Percentiles rank a stretch among this genome's conserved stretches.
These are phyloP conservation scores for Dillenia suffruticosa DNA, from an alignment of 164 flowering plant genomes.

Conservation along the genomic window DNA sequence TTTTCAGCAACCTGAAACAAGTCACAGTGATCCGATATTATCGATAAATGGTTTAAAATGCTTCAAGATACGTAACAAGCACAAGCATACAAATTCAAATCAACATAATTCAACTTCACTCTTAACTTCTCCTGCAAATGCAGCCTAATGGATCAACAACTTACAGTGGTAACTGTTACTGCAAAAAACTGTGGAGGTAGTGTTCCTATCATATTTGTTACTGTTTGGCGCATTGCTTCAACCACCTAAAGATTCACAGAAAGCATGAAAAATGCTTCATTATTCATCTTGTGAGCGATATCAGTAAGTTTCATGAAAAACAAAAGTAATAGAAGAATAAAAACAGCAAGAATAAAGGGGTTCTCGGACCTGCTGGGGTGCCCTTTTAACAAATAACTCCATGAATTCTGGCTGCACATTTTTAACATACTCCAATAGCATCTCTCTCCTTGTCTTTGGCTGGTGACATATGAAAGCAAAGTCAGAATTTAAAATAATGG, in stretches of 20 bases:
- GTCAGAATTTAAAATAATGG: no score
- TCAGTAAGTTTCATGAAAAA: background rate
- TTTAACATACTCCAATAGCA: conserved; percentile 88
- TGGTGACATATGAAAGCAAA: conserved; percentile 16
- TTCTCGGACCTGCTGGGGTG: conserved; percentile 74
- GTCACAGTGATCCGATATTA: background rate
- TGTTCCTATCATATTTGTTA: conserved; percentile 95
- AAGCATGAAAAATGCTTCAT: background rate
- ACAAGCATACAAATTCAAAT: no score
- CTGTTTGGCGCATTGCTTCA: conserved; percentile 98
- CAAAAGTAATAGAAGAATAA: background rate
- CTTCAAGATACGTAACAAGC: no score
- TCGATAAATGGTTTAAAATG: no score
- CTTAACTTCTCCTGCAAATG: no score
- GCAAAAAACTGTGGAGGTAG: conserved; percentile 97
- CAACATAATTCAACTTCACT: no score
- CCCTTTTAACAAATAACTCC: conserved; percentile 89
- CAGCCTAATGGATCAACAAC: conserved; percentile 14
- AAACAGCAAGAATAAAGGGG: background rate
- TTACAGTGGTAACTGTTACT: conserved; percentile 87
- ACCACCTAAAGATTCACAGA: conserved; percentile 52
- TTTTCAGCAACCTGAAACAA: conserved; percentile 92
- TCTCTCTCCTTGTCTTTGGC: conserved; percentile 80
- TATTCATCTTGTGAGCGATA: background rate
- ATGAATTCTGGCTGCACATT: conserved; percentile 94